Percentiles rank a stretch among this genome's conserved stretches.
Evolutionary conservation across 1,139 yeast genomes (phyloP).

Genomic region (Zygotorulaspora mrakii): DNA sequence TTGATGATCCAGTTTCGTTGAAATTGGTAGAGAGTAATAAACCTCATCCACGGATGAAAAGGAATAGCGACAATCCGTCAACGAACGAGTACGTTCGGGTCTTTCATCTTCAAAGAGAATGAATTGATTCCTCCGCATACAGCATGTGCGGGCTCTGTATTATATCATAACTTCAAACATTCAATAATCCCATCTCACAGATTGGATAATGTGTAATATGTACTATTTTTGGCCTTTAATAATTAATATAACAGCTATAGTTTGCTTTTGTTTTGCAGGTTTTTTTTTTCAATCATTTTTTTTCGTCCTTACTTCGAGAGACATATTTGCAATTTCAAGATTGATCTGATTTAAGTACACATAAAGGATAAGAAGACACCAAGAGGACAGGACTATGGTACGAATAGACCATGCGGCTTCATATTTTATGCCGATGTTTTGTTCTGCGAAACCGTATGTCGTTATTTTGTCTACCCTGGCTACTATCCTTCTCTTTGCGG

Average conservation of each 20-base stretch:
- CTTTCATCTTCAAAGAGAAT: slow-evolving; percentile 28
- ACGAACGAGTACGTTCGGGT: slow-evolving; percentile 33
- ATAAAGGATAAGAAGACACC: background rate
- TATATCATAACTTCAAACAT: slow-evolving; percentile 1
- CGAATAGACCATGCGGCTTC: slow-evolving; percentile 33
- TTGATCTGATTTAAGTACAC: too few relatives aligned
- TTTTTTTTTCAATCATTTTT: background rate
- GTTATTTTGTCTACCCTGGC: slow-evolving; percentile 20
- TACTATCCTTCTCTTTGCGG: slow-evolving; percentile 18
- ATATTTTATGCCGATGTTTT: slow-evolving; percentile 36
- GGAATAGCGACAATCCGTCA: slow-evolving; percentile 32
- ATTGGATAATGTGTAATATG: background rate
- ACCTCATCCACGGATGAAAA: slow-evolving; percentile 34
- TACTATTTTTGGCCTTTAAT: slow-evolving; percentile 1
- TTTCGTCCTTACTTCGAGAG: background rate
- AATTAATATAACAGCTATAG: background rate
- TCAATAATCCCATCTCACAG: background rate
- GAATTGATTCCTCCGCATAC: background rate
- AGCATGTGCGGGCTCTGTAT: slow-evolving; percentile 4
- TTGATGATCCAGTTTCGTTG: slow-evolving; percentile 12
- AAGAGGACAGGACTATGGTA: slow-evolving; percentile 23
- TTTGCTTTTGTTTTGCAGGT: background rate
- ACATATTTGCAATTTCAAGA: too few relatives aligned
- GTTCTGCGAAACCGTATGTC: slow-evolving; percentile 31
- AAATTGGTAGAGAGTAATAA: slow-evolving; percentile 31